Conservation (phyloP, 2,329 filamentous ascomycete species). For the Sclerotinia sclerotiorum region DNA sequence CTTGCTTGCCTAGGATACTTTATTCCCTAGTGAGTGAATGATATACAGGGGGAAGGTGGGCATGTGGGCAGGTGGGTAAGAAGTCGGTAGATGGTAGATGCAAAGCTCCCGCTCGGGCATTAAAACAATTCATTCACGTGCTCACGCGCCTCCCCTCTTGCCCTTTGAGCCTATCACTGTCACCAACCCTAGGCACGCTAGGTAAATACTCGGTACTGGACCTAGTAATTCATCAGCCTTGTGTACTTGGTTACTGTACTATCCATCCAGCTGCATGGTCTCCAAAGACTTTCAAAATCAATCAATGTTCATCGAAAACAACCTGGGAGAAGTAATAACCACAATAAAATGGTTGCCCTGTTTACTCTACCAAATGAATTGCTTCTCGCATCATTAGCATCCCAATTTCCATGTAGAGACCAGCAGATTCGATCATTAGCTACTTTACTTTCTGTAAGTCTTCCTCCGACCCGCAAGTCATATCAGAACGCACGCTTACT, state of each 20-base stretch:
- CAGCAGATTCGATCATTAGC: conserved; percentile 59
- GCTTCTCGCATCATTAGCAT: conserved; percentile 47
- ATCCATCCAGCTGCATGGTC: not conserved
- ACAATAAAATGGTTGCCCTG: conserved; percentile 42
- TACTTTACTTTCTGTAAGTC: conserved; percentile 48
- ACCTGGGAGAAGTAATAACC: not conserved
- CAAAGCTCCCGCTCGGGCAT: not conserved
- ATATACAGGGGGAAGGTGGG: not conserved
- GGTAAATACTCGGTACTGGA: no score
- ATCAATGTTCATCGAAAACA: not conserved
- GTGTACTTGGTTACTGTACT: not conserved
- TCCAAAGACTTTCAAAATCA: not conserved
- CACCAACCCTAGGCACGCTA: no score
- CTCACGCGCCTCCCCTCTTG: not conserved
- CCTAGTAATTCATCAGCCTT: not conserved
- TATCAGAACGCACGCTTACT: conserved; percentile 28
- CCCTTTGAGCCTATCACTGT: no score
- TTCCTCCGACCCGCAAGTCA: not conserved
- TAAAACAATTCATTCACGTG: not conserved
- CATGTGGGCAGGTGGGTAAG: not conserved
- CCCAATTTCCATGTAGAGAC: conserved; percentile 57
- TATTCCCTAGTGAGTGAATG: not conserved
- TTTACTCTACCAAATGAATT: conserved; percentile 56
- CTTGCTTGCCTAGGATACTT: not conserved
- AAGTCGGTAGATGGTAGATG: not conserved